Evolutionary conservation across 306 rosid species (phyloP), one percentile per base, ranked within the genome.

Genomic region (Lotus japonicus): DNA sequence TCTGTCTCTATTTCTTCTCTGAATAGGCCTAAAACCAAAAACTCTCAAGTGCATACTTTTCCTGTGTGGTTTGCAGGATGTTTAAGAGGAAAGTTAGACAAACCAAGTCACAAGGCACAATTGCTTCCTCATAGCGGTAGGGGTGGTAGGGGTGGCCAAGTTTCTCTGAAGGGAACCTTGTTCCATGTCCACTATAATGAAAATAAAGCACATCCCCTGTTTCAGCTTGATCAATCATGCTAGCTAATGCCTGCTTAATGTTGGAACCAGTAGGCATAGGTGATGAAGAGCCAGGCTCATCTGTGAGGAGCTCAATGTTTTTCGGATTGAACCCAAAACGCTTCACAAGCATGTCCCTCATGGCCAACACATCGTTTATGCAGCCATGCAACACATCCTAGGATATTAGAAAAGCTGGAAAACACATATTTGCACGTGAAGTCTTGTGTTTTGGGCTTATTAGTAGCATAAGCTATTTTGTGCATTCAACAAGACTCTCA

Each of bases 161-260:
- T 52, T 71, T 86, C 77, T 13, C 36, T 5, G 95, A 86, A 45
- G 96, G 91, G 73, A 92, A 78, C 31, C 88, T 87, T 9, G 98
- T 92, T 28, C 98, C 98, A 75, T 92, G 98, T 14, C 98, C 98
- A 70, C 98, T 92, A 31, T 88, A 92, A 64, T 92, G 98, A 68
- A 92, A 89, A 78, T 83, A 92, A 11, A 92, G 83, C 9, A 86
- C 87, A 51, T 88, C 98, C 10, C 98, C 97, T 9, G 81, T 42
- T 74, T 79, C 71, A 65, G 97, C 91, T 61, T 49, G 18, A 15
- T 80, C 76, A 6, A 86, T 73, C 98, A 92, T 88, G 9, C 46
- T 68, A 44, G 74, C 73, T 9, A 89, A 83, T 51, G 84, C 83
- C 58, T 52, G 58, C 75, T 84, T 92, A 14, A 92, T 88, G 70